A percentile compares a stretch with the other conserved stretches of the same genome.
These are phyloP conservation scores for Eimeria acervulina DNA, from an alignment of 169 alveolate genomes.

Conservation along the genomic window DNA sequence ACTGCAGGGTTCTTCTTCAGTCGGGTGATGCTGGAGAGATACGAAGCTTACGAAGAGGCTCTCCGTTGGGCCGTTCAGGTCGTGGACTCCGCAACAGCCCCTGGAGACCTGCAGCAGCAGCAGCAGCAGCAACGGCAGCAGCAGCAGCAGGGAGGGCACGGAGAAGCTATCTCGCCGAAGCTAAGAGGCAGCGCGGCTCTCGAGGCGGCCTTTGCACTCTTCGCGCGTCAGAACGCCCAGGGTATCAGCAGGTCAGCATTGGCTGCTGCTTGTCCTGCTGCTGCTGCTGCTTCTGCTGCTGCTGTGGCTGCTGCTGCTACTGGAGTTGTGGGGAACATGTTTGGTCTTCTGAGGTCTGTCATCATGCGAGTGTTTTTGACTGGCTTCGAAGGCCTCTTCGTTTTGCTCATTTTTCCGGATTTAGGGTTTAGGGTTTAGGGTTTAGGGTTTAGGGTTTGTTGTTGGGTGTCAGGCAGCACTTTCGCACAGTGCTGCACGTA, in stretches of 20 bases:
- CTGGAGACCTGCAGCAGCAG: neutral
- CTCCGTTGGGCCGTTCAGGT: slow-evolving; percentile 5
- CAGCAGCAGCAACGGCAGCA: slow-evolving; percentile 30
- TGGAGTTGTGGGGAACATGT: neutral
- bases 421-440: neutral
- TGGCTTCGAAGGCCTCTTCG: neutral
- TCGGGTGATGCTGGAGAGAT: slow-evolving; percentile 23
- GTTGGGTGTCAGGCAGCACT: slow-evolving; percentile 40
- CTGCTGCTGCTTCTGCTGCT: neutral
- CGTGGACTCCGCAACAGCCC: slow-evolving; percentile 15
- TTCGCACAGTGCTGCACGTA: slow-evolving; percentile 64
- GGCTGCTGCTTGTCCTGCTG: neutral
- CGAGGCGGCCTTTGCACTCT: neutral
- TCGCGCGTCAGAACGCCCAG: neutral
- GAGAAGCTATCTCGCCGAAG: neutral
- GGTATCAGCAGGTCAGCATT: slow-evolving; percentile 30
- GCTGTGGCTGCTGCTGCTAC: slow-evolving; percentile 9
- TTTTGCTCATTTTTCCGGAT: neutral
- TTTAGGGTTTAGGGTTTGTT: slow-evolving; percentile 18
- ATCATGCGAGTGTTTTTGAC: neutral
- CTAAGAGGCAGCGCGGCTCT: neutral
- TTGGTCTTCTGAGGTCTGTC: neutral
- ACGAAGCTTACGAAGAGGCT: slow-evolving; percentile 21
- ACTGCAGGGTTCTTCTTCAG: slow-evolving; percentile 42
- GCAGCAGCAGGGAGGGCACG: neutral